Evolutionary conservation across 1,284 basidiomycete genomes (phyloP), one percentile per base, ranked within the genome.

Genomic region (Boletus semigastroideus): DNA sequence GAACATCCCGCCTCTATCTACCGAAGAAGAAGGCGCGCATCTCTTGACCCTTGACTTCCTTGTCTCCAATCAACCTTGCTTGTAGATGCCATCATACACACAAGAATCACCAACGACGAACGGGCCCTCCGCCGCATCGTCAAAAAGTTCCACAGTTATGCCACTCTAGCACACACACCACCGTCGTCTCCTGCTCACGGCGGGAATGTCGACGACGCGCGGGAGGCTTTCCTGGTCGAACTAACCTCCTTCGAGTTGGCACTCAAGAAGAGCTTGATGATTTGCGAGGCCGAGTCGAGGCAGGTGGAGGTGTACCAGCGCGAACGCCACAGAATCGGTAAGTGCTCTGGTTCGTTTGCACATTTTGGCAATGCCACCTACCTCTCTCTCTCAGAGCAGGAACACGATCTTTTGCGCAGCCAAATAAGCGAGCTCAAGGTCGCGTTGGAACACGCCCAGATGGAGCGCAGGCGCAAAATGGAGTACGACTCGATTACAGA

Each of bases 401-500:
- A 92, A 60, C 86, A 87, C 59, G 80, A 74, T 17, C 78, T 75
- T 16, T 69, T 90, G 42, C 77, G 77, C 55, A 75, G 71, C 12
- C 87, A 92, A 61, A 90, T 92, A 53, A 81, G 84, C 59, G 82
- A 87, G 55, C 76, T 92, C 55, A 91, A 90, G 68, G 73, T 77
- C 16, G 77, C 81, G 4, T 69, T 92, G 49, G 88, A 91, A 59
- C 82, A 89, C 56, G 90, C 87, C 7, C 90, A 92, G 62, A 72
- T 86, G 61, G 74, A 84, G 50, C 79, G 90, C 41, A 76, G 76
- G 54, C 78, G 83, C 52, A 92, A 90, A 72, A 88, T 91, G 59
- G 89, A 92, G 62, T 92, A 92, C 64, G 89, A 92, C 70, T 72
- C 79, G 42, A 79, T 92, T 43, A 80, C 90, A 4, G 90, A 92